Conservation (phyloP, 2,329 filamentous ascomycete species). For the Ascosphaera apis region DNA sequence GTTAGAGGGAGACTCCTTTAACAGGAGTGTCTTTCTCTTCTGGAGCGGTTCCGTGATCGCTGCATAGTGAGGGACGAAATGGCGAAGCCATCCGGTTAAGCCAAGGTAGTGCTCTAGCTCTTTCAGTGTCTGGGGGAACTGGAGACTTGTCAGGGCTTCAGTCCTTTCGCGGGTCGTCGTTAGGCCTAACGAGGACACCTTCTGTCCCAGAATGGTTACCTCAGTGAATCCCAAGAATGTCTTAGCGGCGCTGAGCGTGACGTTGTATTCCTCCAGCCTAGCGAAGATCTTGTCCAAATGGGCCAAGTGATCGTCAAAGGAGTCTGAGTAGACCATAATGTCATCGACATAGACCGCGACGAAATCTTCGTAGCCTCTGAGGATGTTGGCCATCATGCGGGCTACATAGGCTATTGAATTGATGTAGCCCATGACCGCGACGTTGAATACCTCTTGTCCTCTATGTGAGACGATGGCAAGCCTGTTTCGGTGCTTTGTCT, state of each 20-base stretch:
- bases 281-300: background rate
- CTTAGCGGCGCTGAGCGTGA: background rate
- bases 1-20: background rate
- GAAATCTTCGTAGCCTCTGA: background rate
- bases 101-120: background rate
- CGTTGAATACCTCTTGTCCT: slow-evolving; percentile 2
- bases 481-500: background rate
- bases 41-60: background rate
- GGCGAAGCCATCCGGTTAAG: background rate
- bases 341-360: background rate
- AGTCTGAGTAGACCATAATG: background rate
- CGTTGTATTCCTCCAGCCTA: background rate
- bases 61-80: background rate
- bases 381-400: background rate
- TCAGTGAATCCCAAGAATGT: background rate
- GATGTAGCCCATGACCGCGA: slow-evolving; percentile 1
- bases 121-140: background rate
- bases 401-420: slow-evolving; percentile 2
- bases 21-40: background rate
- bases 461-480: slow-evolving; percentile 1
- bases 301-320: background rate
- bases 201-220: background rate
- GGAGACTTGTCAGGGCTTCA: background rate
- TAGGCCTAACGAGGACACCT: background rate
- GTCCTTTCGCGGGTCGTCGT: background rate